phyloP scores from a whole-genome alignment of 192 early-diverging fungal genomes.

The Glomus cerebriforme region DNA sequence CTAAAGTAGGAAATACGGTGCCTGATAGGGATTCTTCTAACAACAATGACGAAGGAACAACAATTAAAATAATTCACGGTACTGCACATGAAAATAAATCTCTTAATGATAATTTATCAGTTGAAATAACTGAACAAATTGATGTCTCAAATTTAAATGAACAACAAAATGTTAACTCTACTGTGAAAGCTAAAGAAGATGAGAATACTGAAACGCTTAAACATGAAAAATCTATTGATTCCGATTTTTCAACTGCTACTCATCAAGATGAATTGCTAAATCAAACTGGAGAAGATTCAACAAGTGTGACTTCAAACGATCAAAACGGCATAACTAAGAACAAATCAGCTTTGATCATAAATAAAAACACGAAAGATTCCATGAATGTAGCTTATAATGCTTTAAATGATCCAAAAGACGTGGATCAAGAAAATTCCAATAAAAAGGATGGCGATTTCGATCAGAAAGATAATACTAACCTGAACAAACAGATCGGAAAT shows the following conservation, averaged over 20 bases:
- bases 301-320: no score
- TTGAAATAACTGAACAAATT: background rate
- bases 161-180: background rate
- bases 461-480: no score
- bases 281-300: background rate
- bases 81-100: background rate
- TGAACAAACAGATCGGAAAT: no score
- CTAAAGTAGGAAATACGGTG: background rate
- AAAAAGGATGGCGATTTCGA: no score
- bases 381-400: no score
- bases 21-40: background rate
- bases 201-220: background rate
- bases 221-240: background rate
- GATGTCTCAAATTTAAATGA: background rate
- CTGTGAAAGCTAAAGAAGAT: background rate
- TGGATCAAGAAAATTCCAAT: no score
- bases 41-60: background rate
- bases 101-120: background rate
- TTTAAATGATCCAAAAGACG: no score
- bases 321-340: no score
- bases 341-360: no score
- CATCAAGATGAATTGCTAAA: background rate
- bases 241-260: no score
- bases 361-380: no score
- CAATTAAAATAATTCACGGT: background rate